phyloP scores from a whole-genome alignment of 2,329 filamentous ascomycete genomes.

The Gyromitra esculenta region DNA sequence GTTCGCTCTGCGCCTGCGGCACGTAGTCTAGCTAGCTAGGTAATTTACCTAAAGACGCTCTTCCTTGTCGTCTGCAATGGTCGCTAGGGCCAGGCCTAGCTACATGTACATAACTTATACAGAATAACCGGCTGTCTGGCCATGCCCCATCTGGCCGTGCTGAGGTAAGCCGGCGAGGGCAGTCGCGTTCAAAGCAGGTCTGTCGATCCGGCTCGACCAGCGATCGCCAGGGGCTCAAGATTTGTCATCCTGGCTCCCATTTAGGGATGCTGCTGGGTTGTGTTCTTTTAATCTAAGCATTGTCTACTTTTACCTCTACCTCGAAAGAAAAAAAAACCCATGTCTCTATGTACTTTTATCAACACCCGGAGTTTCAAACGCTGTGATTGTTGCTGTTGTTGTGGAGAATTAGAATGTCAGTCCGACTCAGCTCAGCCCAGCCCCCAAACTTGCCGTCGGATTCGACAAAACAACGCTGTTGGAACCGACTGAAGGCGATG shows the following conservation, averaged over 20 bases:
- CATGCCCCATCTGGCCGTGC: constrained; percentile 21
- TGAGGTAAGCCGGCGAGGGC: constrained; percentile 15
- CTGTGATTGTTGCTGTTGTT: neutral
- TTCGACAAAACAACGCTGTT: constrained; percentile 13
- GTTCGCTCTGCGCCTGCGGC: constrained; percentile 7
- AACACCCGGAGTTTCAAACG: constrained; percentile 26
- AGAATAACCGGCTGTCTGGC: constrained; percentile 39
- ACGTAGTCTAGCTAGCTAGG: constrained; percentile 18
- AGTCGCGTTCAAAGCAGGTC: constrained; percentile 23
- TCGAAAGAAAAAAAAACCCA: constrained; percentile 4
- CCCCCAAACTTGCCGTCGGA: neutral
- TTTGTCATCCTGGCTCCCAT: neutral
- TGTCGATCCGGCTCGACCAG: constrained; percentile 33
- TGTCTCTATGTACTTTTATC: constrained; percentile 27
- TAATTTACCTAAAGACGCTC: constrained; percentile 36
- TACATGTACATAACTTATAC: constrained; percentile 4
- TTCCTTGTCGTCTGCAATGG: constrained; percentile 29
- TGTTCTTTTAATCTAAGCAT: constrained; percentile 26
- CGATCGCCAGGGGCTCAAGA: constrained; percentile 38
- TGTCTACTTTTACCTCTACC: too few species aligned
- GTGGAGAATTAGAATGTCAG: neutral
- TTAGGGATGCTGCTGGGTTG: constrained; percentile 14
- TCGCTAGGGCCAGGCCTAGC: constrained; percentile 9
- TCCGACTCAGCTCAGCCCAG: neutral
- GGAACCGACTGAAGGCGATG: constrained; percentile 7